Evolutionary conservation across 768 basidiomycete genomes (phyloP).

Genomic region (Sporobolomyces phaffii): DNA sequence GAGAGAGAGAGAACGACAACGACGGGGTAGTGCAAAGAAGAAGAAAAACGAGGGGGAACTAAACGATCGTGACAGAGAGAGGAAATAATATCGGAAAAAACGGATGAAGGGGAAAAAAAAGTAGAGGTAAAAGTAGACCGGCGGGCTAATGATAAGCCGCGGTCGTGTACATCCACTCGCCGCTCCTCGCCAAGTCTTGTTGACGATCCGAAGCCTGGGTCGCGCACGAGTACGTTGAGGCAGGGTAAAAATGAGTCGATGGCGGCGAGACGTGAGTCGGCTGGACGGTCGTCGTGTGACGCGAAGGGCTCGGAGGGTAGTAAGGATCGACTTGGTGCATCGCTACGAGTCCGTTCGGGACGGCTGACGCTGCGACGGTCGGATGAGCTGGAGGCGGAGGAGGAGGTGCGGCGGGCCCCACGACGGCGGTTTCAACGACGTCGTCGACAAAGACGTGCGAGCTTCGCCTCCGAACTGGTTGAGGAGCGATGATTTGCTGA

Average conservation of each 20-base stretch:
- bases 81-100: neutral
- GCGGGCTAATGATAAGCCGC: neutral
- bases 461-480: neutral
- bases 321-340: conserved; percentile 9
- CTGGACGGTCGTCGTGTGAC: neutral
- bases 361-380: too few relatives aligned
- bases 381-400: neutral
- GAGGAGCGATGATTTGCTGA: neutral
- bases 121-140: neutral
- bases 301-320: conserved; percentile 9
- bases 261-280: neutral
- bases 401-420: too few relatives aligned
- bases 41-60: too few relatives aligned
- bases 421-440: too few relatives aligned
- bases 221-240: neutral
- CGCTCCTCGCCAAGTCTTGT: neutral
- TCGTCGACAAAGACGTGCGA: neutral
- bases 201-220: neutral
- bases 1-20: too few relatives aligned
- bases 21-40: too few relatives aligned
- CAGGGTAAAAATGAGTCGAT: neutral
- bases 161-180: neutral
- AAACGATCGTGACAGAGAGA: too few relatives aligned
- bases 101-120: neutral
- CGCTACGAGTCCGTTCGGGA: conserved; percentile 8